Base-by-base conservation (phyloP, 345 rosid species). In the Melastoma malabathricum region DNA sequence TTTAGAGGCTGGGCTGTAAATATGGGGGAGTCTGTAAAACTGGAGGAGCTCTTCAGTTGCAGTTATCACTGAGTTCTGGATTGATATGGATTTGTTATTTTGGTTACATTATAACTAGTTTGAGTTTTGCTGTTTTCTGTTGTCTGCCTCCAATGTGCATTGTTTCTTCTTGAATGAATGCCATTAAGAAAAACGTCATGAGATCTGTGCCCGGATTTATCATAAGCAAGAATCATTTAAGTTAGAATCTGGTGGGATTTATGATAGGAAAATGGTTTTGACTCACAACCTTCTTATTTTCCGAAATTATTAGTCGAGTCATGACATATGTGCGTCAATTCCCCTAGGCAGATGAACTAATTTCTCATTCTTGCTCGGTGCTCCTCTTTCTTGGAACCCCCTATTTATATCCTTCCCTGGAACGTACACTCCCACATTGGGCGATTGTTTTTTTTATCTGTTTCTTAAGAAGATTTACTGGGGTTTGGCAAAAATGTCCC, bases 211-310 rank as follows among this genome's bases (percentile, higher is more conserved):
- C 41, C 12, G 10, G 1, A 6, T 12, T 34, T 9, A 34, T 34
- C 41, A 34, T 34, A 34, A 34, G 41, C 41, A 34, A 34, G 41
- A 34, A 34, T 10, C 12, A 12, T 34, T 22, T 34, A 34, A 34
- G 41, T 34, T 10, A 34, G 41, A 9, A 34, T 34, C 12, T 12
- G 41, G 73, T 66, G 83, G 77, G 58, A 84, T 88, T 39, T 88
- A 84, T 69, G 71, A 60, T 67, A 51, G 43, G 54, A 74, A 62
- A 58, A 77, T 62, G 59, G 71, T 62, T 59, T 60, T 73, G 41
- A 89, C 82, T 34, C 41, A 34, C 41, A 34, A 34, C 25, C 47
- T 61, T 78, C 72, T n/a, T 14, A 25, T 31, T 51, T 18, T 18
- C 54, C 23, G 6, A 51, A 51, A 51, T 27, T 27, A 51, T 31